phyloP scores from a whole-genome alignment of 345 rosid genomes.

The rapeseed (Brassica napus) region Da-Ae NC_063450.1:38163001-38163500 shows the following conservation, averaged over 20 bases:
- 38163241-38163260: not conserved
- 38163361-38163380: not conserved
- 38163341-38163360: not conserved
- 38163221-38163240: not conserved
- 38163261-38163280: not conserved
- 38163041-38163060: slow-evolving; percentile 14
- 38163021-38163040: slow-evolving; percentile 37
- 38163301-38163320: not conserved
- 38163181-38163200: not conserved
- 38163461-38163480: not conserved
- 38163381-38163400: no score
- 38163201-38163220: slow-evolving; percentile 6
- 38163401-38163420: no score
- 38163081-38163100: slow-evolving; percentile 18
- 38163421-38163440: no score
- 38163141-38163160: slow-evolving; percentile 21
- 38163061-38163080: not conserved
- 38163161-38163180: slow-evolving; percentile 19
- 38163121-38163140: slow-evolving; percentile 39
- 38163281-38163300: not conserved
- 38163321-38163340: not conserved
- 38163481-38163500: not conserved
- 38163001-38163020: slow-evolving; percentile 44
- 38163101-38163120: slow-evolving; percentile 35
- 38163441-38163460: no score